Conservation (phyloP, 306 rosid species). For the Nissolia schottii region DNA sequence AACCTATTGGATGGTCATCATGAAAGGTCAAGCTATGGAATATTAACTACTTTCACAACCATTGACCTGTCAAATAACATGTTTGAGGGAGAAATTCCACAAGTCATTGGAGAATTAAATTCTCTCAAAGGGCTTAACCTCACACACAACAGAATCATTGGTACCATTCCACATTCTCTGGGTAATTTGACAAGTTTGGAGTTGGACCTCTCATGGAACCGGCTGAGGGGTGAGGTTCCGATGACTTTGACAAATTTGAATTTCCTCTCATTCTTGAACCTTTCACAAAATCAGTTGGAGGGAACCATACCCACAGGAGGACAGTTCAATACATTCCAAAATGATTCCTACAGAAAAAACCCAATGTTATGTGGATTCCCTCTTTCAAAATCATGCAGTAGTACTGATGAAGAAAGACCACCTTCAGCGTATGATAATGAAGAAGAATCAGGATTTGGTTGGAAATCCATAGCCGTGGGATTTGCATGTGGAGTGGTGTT, state of each 20-base stretch:
- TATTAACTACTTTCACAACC: neutral
- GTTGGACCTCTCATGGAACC: constrained; percentile 40
- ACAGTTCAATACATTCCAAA: constrained; percentile 34
- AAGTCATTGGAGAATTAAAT: constrained; percentile 12
- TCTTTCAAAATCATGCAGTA: neutral
- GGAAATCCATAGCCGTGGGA: no score
- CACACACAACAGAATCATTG: constrained; percentile 28
- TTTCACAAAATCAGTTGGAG: constrained; percentile 19
- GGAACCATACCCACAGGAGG: constrained; percentile 30
- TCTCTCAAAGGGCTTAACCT: constrained; percentile 31
- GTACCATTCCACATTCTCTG: constrained; percentile 24
- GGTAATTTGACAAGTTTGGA: constrained; percentile 25
- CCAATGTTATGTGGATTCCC: constrained; percentile 26
- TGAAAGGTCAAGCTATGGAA: neutral
- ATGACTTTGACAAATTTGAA: neutral
- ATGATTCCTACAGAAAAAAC: constrained; percentile 24
- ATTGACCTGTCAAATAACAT: constrained; percentile 35
- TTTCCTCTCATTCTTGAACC: constrained; percentile 4
- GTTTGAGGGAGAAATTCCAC: constrained; percentile 30
- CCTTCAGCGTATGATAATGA: no score
- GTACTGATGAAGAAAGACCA: no score
- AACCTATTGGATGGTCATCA: constrained; percentile 19
- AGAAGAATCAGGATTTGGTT: no score
- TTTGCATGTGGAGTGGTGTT: no score
- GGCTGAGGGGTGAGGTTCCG: constrained; percentile 19